Evolutionary conservation across 345 rosid species (phyloP).

Genomic region (Eucalyptus cloeziana): DNA sequence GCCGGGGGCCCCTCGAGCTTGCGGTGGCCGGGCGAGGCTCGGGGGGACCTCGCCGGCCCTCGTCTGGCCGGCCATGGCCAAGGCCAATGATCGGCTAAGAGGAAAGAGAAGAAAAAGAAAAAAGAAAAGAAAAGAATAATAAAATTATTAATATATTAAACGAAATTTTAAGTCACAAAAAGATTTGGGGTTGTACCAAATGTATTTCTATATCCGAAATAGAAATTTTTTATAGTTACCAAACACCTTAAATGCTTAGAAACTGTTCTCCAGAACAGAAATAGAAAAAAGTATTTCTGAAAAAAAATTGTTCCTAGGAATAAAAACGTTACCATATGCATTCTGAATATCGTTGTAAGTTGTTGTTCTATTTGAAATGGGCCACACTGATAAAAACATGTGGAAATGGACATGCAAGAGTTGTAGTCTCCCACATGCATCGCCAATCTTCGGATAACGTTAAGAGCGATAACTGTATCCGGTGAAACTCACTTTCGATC

Average conservation of each 20-base stretch:
- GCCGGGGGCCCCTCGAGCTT: fast-evolving
- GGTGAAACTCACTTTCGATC: background rate
- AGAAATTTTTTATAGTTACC: fast-evolving
- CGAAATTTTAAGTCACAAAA: fast-evolving
- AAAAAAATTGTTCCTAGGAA: fast-evolving
- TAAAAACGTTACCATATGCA: fast-evolving
- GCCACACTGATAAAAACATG: background rate
- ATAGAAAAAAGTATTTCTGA: fast-evolving
- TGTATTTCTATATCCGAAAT: fast-evolving
- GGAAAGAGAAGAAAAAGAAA: too few relatives aligned
- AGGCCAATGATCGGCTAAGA: fast-evolving
- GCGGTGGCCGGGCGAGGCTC: fast-evolving
- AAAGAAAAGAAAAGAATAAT: fast-evolving
- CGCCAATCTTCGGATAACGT: background rate
- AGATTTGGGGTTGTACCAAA: fast-evolving
- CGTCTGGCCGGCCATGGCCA: fast-evolving
- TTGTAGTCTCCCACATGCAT: background rate
- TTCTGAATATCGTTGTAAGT: fast-evolving
- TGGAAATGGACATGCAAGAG: background rate
- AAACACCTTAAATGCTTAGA: fast-evolving
- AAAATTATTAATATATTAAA: too few relatives aligned
- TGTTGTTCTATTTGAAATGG: background rate
- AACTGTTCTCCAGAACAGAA: fast-evolving
- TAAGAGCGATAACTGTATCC: background rate
- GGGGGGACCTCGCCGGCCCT: fast-evolving